Evolutionary conservation across 768 basidiomycete genomes (phyloP), one percentile per base, ranked within the genome.

Genomic region (Pisolithus microcarpus): DNA sequence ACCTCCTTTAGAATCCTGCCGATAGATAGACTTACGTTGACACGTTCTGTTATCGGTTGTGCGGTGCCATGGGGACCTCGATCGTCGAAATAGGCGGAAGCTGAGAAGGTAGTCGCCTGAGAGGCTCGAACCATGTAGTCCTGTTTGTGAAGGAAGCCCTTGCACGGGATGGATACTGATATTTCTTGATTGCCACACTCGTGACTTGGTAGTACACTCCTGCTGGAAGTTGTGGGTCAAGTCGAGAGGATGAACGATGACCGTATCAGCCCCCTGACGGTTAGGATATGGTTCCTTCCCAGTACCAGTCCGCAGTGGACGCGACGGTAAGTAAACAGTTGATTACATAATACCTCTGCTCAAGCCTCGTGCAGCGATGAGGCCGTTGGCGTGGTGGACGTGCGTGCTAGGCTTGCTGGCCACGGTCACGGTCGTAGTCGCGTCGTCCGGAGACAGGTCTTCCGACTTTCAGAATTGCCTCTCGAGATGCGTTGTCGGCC

Each of bases 1-100:
- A 58, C 52, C 47, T 31, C 50, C 31, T 40, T 46, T n/a, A 28
- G 30, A 1, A 15, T 23, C 49, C 4, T 34, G 28, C 40, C n/a
- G 44, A 16, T 43, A 40, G 23, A 28, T 43, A 19, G 42, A 70
- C 81, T 62, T 71, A 88, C 87, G 65, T 88, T 80, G 28, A 90
- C 79, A 24, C 77, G 75, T 64, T 90, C 84, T n/a, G 84, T 82
- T 52, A 90, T 86, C 40, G 87, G 87, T 59, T 87, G 79, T 8
- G 89, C 85, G 43, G 76, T 77, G 1, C 86, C 87, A 61, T 84
- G 74, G 8, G 66, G 52, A 3, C 87, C 87, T 50, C 87, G 77
- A 61, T 90, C 87, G 55, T 80, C 79, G 61, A 91, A 91, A 69
- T 87, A 88, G 3, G 84, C 69, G 10, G 80, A 74, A 23, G 83